Evolutionary conservation across 441 rosid genomes (phyloP).

Genomic region (Aleurites moluccanus): DNA sequence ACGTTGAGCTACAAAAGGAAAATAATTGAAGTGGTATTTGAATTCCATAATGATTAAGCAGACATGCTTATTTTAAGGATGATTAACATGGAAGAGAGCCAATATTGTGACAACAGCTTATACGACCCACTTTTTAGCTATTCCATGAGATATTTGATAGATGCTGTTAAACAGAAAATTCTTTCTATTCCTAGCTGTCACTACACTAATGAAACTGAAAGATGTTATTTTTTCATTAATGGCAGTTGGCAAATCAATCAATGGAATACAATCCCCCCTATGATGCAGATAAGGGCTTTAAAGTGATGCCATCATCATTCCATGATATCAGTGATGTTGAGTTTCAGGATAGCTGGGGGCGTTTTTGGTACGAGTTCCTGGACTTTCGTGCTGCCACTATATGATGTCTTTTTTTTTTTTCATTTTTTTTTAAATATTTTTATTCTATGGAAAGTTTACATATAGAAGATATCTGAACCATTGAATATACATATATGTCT

Average conservation of each 20-base stretch:
- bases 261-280: constrained; percentile 79
- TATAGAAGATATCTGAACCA: constrained; percentile 7
- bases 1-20: background rate
- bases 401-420: background rate
- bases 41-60: background rate
- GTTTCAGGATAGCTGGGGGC: constrained; percentile 98
- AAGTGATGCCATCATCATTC: constrained; percentile 85
- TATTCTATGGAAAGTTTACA: background rate
- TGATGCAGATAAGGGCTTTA: constrained; percentile 74
- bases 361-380: constrained; percentile 58
- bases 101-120: background rate
- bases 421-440: too few species aligned
- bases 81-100: background rate
- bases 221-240: constrained; percentile 19
- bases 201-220: constrained; percentile 8
- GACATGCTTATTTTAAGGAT: background rate
- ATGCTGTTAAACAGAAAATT: background rate
- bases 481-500: constrained; percentile 10
- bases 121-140: background rate
- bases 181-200: background rate
- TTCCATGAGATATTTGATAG: background rate
- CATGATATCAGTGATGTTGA: constrained; percentile 93
- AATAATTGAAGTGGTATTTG: background rate
- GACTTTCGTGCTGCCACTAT: background rate
- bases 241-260: constrained; percentile 74